A percentile compares a stretch with the other conserved stretches of the same genome.
Conservation (phyloP, 805 yeast genomes). For the Myxozyma udenii region DNA sequence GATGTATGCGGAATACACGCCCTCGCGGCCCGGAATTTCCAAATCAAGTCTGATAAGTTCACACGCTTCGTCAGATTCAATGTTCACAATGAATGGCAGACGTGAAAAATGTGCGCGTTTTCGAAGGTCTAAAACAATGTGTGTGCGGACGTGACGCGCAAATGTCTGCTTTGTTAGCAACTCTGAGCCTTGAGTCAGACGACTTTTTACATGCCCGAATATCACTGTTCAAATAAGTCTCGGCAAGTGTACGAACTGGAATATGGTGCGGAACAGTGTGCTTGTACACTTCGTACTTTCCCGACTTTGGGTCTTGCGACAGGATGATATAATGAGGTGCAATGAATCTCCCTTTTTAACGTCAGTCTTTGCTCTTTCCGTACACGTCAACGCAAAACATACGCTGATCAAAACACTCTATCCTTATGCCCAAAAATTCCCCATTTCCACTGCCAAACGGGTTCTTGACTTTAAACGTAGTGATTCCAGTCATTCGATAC, state of each 20-base stretch:
- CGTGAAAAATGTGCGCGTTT: constrained; percentile 20
- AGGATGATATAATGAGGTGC: constrained; percentile 25
- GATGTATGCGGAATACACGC: constrained; percentile 9
- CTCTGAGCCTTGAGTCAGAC: not conserved
- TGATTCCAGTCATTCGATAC: constrained; percentile 25
- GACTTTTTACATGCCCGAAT: constrained; percentile 3
- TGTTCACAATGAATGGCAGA: constrained; percentile 11
- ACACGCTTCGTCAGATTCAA: constrained; percentile 27
- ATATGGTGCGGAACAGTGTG: constrained; percentile 27
- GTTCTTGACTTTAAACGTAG: constrained; percentile 22
- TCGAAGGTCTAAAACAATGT: constrained; percentile 12
- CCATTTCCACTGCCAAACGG: constrained; percentile 5
- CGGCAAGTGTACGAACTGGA: constrained; percentile 10
- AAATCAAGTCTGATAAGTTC: constrained; percentile 21
- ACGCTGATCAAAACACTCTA: constrained; percentile 24
- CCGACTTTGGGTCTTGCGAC: not conserved
- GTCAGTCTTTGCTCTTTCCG: no score
- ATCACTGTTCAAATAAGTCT: constrained; percentile 14
- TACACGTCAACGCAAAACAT: constrained; percentile 1
- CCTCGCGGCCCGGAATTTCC: not conserved
- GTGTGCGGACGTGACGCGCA: constrained; percentile 15
- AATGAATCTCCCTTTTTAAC: constrained; percentile 11
- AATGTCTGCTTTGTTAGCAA: constrained; percentile 5
- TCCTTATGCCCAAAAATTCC: constrained; percentile 25
- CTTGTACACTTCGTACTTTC: constrained; percentile 9